Evolutionary conservation across 768 basidiomycete species (phyloP), one percentile per base, ranked within the genome.

Genomic region (Hypholoma fasciculare): DNA sequence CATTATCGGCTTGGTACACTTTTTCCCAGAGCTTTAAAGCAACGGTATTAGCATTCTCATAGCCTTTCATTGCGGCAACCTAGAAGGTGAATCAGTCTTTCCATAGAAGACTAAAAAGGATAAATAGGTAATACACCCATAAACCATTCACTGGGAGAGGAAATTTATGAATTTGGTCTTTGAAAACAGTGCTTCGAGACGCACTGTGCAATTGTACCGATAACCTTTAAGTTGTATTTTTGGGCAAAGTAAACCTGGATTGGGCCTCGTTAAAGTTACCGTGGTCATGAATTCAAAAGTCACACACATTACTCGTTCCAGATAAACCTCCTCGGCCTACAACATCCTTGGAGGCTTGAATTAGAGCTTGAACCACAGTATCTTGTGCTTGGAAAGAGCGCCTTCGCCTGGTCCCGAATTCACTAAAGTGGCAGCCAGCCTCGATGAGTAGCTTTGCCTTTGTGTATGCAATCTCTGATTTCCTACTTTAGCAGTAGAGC

Each of bases 21-120:
- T 83, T 72, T 67, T 98, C 92, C 97, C 97, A 99, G 51, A 92
- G 81, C 43, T 88, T 80, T 68, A 98, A 77, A 0, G 94, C 93
- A 11, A 76, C 73, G 0, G 78, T 74, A 68, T 97, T 94, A 17
- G 87, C 87, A 39, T 82, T 72, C 56, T 88, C 83, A 67, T 98
- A 98, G 5, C 96, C 94, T 63, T 81, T 82, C 63, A 93, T 64
- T 1, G 96, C 94, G 4, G 88, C 94, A 48, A 96, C 79, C 91
- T 93, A 63, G 20, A 37, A 17, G 17, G n/a, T 54, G 34, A 26
- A 23, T 36, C 16, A 26, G 54, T 47, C n/a, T 19, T 36, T 43
- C 43, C n/a, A 23, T 52, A 16, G 13, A 47, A 14, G 23, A 40
- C 26, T 49, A 26, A 44, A 51, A 56, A 57, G 20, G 50, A 34